These are phyloP conservation scores for Coniophora puteana DNA, from an alignment of 1,284 basidiomycete genomes.

Conservation along the genomic window DNA sequence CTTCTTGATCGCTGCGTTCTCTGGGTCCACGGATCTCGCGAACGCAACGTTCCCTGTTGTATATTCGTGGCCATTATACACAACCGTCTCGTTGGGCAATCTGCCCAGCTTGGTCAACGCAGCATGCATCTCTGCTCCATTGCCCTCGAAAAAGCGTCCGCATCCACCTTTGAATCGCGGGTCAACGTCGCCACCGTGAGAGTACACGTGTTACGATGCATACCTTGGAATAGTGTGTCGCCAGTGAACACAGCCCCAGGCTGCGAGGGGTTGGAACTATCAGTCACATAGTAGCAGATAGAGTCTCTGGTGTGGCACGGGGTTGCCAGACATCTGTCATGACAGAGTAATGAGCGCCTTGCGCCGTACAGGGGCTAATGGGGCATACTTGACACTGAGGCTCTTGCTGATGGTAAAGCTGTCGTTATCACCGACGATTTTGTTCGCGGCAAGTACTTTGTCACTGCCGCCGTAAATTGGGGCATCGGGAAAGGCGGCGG, in stretches of 20 bases:
- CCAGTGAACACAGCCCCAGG: slow-evolving; percentile 89
- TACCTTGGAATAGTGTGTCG: slow-evolving; percentile 82
- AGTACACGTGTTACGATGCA: neutral
- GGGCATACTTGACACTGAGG: slow-evolving; percentile 63
- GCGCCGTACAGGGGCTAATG: slow-evolving; percentile 1
- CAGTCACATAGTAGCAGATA: slow-evolving; percentile 84
- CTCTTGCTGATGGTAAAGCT: slow-evolving; percentile 71
- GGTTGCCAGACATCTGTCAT: slow-evolving; percentile 75
- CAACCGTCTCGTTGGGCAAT: slow-evolving; percentile 79
- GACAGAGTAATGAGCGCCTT: slow-evolving; percentile 8
- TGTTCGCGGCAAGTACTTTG: slow-evolving; percentile 64
- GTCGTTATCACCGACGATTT: slow-evolving; percentile 76
- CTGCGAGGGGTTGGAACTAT: slow-evolving; percentile 44
- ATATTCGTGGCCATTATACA: slow-evolving; percentile 94
- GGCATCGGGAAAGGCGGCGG: slow-evolving; percentile 55
- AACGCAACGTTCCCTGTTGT: slow-evolving; percentile 69
- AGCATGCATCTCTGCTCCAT: slow-evolving; percentile 79
- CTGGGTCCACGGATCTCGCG: slow-evolving; percentile 63
- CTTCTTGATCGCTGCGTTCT: slow-evolving; percentile 50
- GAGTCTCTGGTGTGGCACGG: slow-evolving; percentile 98
- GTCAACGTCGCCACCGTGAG: slow-evolving; percentile 70
- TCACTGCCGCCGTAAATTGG: slow-evolving; percentile 86
- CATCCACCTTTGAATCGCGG: slow-evolving; percentile 90
- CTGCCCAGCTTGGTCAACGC: slow-evolving; percentile 74
- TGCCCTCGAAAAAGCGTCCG: slow-evolving; percentile 97